phyloP scores from a whole-genome alignment of 805 yeast genomes.

The Yamadazyma philogaea region DNA sequence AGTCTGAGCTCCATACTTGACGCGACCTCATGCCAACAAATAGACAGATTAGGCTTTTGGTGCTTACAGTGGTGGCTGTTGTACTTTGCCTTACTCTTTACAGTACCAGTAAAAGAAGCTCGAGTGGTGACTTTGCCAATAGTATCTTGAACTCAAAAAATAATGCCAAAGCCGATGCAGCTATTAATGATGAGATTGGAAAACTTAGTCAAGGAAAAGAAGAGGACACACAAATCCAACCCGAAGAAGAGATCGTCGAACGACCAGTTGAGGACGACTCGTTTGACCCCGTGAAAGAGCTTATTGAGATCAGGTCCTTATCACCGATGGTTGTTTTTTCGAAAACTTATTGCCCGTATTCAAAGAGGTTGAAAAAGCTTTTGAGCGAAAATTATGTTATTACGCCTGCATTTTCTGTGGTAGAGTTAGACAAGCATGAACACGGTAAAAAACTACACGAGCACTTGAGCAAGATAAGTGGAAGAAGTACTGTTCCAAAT shows the following conservation, averaged over 20 bases:
- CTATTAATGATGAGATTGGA: slow-evolving; percentile 37
- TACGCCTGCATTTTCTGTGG: slow-evolving; percentile 66
- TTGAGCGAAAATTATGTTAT: slow-evolving; percentile 62
- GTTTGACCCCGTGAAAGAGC: slow-evolving; percentile 40
- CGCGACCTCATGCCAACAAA: not conserved
- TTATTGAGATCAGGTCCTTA: slow-evolving; percentile 51
- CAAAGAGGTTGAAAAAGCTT: slow-evolving; percentile 65
- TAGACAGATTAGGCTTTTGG: slow-evolving; percentile 13
- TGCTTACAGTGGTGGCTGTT: slow-evolving; percentile 8
- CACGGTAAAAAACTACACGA: slow-evolving; percentile 75
- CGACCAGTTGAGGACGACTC: slow-evolving; percentile 12
- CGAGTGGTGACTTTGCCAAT: slow-evolving; percentile 13
- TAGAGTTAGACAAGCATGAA: slow-evolving; percentile 79
- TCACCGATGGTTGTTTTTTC: slow-evolving; percentile 67
- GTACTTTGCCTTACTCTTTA: slow-evolving; percentile 10
- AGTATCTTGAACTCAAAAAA: slow-evolving; percentile 31
- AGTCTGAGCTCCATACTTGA: no score
- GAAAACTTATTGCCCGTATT: slow-evolving; percentile 67
- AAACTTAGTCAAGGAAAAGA: slow-evolving; percentile 15
- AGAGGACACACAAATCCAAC: slow-evolving; percentile 12
- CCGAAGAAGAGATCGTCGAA: slow-evolving; percentile 1
- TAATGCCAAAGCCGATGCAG: slow-evolving; percentile 37
- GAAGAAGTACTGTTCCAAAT: slow-evolving; percentile 89
- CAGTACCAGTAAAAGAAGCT: slow-evolving; percentile 1
- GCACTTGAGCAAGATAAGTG: slow-evolving; percentile 64